Conservation (phyloP, 2,329 filamentous ascomycete species). For the Alternaria sp. region DNA sequence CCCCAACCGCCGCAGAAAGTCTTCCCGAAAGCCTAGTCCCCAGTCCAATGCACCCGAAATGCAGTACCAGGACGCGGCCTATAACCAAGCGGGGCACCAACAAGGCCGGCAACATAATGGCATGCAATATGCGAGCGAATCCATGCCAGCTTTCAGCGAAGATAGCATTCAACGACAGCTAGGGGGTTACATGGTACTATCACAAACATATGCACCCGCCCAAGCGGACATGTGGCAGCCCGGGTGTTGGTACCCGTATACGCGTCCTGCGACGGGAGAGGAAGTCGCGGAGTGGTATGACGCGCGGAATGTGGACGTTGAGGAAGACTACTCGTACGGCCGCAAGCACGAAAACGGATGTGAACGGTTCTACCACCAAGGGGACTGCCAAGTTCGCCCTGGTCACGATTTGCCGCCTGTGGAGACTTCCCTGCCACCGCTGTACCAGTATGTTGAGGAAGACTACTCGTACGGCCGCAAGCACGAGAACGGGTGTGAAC, state of each 20-base stretch:
- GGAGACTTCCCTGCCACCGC: no score
- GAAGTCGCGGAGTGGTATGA: not conserved
- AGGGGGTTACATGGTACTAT: not conserved
- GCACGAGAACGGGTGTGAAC: no score
- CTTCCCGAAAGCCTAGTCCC: not conserved
- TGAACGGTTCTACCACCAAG: not conserved
- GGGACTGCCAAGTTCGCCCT: not conserved
- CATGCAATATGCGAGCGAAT: not conserved
- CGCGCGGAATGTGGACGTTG: no score
- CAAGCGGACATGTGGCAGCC: not conserved
- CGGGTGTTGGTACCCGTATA: not conserved
- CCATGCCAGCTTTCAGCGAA: conserved; percentile 2
- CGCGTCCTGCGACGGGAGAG: not conserved
- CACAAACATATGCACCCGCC: not conserved
- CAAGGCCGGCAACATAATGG: not conserved
- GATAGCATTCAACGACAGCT: conserved; percentile 14
- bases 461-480: no score
- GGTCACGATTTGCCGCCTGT: no score
- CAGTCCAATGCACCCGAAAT: not conserved
- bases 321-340: not conserved
- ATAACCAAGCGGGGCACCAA: not conserved
- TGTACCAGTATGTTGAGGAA: no score
- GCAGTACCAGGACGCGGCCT: not conserved
- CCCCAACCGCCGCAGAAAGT: not conserved
- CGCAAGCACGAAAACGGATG: not conserved